Evolutionary conservation across 139 green algal species (phyloP), one percentile per base, ranked within the genome.

Genomic region (Prasinococcaceae sp.): DNA sequence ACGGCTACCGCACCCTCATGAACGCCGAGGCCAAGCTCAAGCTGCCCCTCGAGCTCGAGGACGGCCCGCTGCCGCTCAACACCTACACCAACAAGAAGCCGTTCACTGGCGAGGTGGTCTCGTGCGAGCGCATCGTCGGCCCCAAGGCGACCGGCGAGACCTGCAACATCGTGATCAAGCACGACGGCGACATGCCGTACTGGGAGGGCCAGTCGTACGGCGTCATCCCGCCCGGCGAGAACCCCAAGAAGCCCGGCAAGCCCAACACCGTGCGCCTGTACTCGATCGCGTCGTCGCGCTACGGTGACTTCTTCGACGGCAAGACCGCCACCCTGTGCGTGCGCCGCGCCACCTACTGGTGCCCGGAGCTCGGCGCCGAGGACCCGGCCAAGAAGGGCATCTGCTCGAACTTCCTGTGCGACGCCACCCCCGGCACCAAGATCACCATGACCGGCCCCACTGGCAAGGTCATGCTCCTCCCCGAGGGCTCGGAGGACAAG

Each of bases 371-470:
- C 16, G 75, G 77, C 53, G 75, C 75, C 49, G 83, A 96, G 69
- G 88, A 96, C 73, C 86, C 86, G 17, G 79, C 82, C 48, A 96
- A 96, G 74, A 88, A 93, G 78, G 90, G 90, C 50, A 85, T 98
- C 69, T 97, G 90, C 86, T 95, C 84, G 57, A 97, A 97, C 81
- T 97, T 95, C 83, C 73, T 99, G 43, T 94, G 84, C 60, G 90
- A 97, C 47, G 84, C 90, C 57, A 74, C 75, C 47, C 78, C 82
- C 29, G 90, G 90, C 61, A 67, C 70, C 35, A 80, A 96, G 77
- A 77, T 99, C 70, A 82, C 54, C 42, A 92, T 99, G 83, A 95
- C 90, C 41, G 84, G 90, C 60, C 90, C 90, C 53, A 92, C 85
- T 37, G 90, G 90, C 60, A 97, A 97, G 79, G 72, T 75, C 47